phyloP scores from a whole-genome alignment of 768 basidiomycete genomes.

The Suillus plorans region DNA sequence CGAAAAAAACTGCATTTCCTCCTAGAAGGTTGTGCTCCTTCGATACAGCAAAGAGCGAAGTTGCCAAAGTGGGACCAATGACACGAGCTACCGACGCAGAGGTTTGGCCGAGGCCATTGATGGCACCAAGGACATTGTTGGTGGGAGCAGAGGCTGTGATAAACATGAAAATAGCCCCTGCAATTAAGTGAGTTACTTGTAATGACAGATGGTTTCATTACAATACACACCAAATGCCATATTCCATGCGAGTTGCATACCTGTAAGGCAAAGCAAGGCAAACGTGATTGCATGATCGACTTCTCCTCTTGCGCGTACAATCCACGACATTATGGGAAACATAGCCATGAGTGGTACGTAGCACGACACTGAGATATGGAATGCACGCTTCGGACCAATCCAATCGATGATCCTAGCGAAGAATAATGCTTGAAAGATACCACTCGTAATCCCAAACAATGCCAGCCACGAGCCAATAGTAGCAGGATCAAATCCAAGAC shows the following conservation, averaged over 20 bases:
- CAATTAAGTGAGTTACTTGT: not conserved
- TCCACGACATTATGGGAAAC: conserved; percentile 46
- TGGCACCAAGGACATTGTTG: conserved; percentile 53
- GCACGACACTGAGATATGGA: conserved; percentile 36
- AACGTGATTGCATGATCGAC: not conserved
- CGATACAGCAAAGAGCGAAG: conserved; percentile 53
- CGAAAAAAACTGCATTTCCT: conserved; percentile 49
- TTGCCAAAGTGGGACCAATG: conserved; percentile 47
- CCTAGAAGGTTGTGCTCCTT: conserved; percentile 46
- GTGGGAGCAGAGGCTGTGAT: conserved; percentile 53
- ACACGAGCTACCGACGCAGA: conserved; percentile 45
- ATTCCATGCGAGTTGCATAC: not conserved
- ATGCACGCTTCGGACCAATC: conserved; percentile 42
- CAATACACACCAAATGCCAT: not conserved
- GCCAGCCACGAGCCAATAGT: conserved; percentile 41
- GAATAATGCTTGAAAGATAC: conserved; percentile 39
- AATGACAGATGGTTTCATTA: not conserved
- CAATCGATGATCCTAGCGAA: conserved; percentile 39
- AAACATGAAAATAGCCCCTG: conserved; percentile 54
- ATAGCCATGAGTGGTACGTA: conserved; percentile 40
- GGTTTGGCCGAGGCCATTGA: conserved; percentile 57
- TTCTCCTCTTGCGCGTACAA: conserved; percentile 33
- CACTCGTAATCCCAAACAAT: conserved; percentile 36
- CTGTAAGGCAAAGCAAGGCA: not conserved
- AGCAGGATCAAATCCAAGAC: conserved; percentile 40